Percentiles rank a stretch among this genome's conserved stretches.
phyloP scores from a whole-genome alignment of 345 rosid species.

The Aquilaria sinensis region DNA sequence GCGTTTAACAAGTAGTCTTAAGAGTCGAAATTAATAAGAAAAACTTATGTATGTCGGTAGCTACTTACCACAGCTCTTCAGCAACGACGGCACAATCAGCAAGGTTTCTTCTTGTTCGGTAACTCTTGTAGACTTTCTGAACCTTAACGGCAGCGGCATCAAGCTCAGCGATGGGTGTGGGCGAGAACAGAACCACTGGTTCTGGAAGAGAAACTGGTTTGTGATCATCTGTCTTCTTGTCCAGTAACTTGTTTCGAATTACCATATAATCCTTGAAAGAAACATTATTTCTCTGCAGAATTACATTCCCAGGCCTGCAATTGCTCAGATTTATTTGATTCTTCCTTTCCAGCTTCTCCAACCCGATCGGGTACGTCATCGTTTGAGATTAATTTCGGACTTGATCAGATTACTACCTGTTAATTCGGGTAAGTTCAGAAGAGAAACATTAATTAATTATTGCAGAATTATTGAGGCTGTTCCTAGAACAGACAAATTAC shows the following conservation, averaged over 20 bases:
- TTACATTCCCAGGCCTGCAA: conserved; percentile 24
- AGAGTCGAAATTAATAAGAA: background rate
- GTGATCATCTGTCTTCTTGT: background rate
- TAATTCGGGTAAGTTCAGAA: too few relatives aligned
- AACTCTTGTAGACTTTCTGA: conserved; percentile 36
- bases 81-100: background rate
- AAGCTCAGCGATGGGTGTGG: too few relatives aligned
- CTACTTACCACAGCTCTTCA: background rate
- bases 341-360: conserved; percentile 1
- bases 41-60: too few relatives aligned
- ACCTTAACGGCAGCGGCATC: conserved; percentile 11
- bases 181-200: too few relatives aligned
- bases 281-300: background rate
- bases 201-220: background rate
- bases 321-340: conserved; percentile 25
- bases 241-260: conserved; percentile 15
- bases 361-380: conserved; percentile 26
- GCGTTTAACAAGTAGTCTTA: background rate
- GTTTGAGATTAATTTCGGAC: background rate
- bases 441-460: too few relatives aligned
- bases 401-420: too few relatives aligned
- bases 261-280: conserved; percentile 26
- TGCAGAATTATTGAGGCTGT: too few relatives aligned
- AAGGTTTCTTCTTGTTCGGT: conserved; percentile 28
- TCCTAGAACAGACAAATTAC: too few relatives aligned